Base-by-base conservation (phyloP, 2,329 filamentous ascomycete species). In the Huntiella decipiens region DNA sequence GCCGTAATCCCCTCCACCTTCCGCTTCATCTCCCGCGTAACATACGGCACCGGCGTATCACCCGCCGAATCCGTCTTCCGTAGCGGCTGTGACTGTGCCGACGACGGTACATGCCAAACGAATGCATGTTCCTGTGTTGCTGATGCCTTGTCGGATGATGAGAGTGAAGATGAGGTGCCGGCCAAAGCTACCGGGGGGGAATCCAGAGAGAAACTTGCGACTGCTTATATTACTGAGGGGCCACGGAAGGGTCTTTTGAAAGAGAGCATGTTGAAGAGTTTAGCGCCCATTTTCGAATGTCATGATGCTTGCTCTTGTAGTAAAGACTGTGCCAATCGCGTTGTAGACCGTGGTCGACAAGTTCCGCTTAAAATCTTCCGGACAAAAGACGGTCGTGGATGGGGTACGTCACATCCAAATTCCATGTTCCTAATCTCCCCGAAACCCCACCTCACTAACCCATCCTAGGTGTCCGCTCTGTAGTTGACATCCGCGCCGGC, bases 331-430 rank as follows among this genome's bases (percentile, higher is more conserved):
- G 77, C 79, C 1, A 88, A 85, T 55, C 69, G 82, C 4, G 76
- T 87, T 1, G 82, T 91, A 0, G 80, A 85, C 55, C 70, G 78
- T 42, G 83, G 84, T 0, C 67, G 84, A 2, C 72, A 68, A 39
- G 66, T 91, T 0, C 71, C 76, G 2, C 63, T 92, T 1, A 74
- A 86, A 54, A 82, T 92, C 13, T 91, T 91, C 59, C 74, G 77
- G 45, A 88, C 84, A 0, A 53, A 56, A 2, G 67, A 77, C 42
- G 43, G 43, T 5, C 73, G 82, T 39, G 84, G 84, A 32, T 92
- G 82, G 84, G 84, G 79, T 74, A 58, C 53, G 66, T 59, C 11
- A 38, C 36, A 34, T 42, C 38, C 6, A 22, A 38, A 38, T 4
- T 7, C 13, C 33, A 19, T 38, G 13, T 38, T 4, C 28, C 11